phyloP scores from a whole-genome alignment of 139 green algal genomes.

The Picochlorum sp. region DNA sequence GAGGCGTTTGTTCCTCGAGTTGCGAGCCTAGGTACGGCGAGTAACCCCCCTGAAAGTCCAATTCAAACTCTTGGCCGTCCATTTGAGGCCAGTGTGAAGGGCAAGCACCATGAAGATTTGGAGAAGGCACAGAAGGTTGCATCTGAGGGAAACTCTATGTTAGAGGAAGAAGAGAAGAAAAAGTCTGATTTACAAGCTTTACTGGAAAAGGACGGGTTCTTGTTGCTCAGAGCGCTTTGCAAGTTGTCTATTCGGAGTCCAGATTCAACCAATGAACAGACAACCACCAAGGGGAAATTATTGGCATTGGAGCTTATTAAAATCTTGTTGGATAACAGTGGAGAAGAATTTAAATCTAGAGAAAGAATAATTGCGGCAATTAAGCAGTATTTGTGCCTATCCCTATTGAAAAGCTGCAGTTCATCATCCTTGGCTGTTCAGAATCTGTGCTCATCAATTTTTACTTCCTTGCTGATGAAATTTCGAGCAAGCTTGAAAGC shows the following conservation, averaged over 20 bases:
- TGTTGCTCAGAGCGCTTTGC: conserved; percentile 95
- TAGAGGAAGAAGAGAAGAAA: not conserved
- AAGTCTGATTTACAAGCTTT: conserved; percentile 11
- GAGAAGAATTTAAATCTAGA: conserved; percentile 59
- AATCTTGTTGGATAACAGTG: conserved; percentile 90
- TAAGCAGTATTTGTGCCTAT: conserved; percentile 91
- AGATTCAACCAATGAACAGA: conserved; percentile 49
- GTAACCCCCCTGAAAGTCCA: not conserved
- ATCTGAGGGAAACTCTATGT: not conserved
- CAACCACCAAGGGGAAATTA: conserved; percentile 62
- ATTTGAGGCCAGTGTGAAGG: too few species aligned
- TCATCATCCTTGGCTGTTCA: conserved; percentile 37
- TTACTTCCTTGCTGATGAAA: conserved; percentile 69
- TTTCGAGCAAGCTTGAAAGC: conserved; percentile 84
- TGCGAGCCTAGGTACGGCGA: not conserved
- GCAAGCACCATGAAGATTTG: not conserved
- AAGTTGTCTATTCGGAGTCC: conserved; percentile 83
- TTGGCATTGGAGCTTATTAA: conserved; percentile 94
- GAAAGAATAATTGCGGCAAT: conserved; percentile 79
- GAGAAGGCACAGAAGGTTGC: not conserved
- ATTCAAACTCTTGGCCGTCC: too few species aligned
- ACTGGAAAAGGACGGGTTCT: conserved; percentile 83
- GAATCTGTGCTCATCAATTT: conserved; percentile 79
- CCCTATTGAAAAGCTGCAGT: conserved; percentile 86
- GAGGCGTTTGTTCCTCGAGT: conserved; percentile 4